Evolutionary conservation across 192 early-diverging fungal species (phyloP), one percentile per base, ranked within the genome.

Genomic region (Globomyces pollinis-pini): DNA sequence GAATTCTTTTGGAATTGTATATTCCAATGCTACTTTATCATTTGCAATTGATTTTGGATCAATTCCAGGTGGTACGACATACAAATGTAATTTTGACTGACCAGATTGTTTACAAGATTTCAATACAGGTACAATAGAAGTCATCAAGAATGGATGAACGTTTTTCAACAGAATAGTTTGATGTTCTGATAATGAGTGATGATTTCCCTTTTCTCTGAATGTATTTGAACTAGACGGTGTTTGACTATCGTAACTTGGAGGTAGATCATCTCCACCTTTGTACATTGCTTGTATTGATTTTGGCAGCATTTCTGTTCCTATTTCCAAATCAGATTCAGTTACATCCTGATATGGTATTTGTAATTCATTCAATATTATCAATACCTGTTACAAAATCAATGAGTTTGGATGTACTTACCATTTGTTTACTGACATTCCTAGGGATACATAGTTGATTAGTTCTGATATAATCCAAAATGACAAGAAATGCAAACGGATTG

Each of bases 401-500:
- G n/a, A n/a, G n/a, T n/a, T n/a, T n/a, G n/a, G n/a, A n/a, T n/a
- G n/a, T n/a, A n/a, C 28, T 47, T 26, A 55, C 53, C 29, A 55
- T 8, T 12, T 21, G 6, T 11, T 24, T 55, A 2, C 35, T 38
- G 6, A 55, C 53, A 34, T 55, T 55, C n/a, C 53, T 35, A 8
- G 53, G 53, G n/a, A 55, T 55, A 24, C 38, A 55, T n/a, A 55
- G 20, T 38, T 36, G 34, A 23, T 55, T 36, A 5, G 34, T 36
- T 0, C 53, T 24, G 21, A 55, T 20, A 55, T 55, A 55, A 55
- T 55, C 53, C n/a, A 55, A 15, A 1, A 55, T 31, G 2, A 55
- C 53, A 8, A 55, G 38, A 41, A 55, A 55, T 6, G 53, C 53
- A n/a, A 33, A 55, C 0, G 53, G 30, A 35, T 55, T 55, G 35